These are phyloP conservation scores for Rhododendron simsii DNA, from an alignment of 148 eudicot species.

Conservation along the genomic window DNA sequence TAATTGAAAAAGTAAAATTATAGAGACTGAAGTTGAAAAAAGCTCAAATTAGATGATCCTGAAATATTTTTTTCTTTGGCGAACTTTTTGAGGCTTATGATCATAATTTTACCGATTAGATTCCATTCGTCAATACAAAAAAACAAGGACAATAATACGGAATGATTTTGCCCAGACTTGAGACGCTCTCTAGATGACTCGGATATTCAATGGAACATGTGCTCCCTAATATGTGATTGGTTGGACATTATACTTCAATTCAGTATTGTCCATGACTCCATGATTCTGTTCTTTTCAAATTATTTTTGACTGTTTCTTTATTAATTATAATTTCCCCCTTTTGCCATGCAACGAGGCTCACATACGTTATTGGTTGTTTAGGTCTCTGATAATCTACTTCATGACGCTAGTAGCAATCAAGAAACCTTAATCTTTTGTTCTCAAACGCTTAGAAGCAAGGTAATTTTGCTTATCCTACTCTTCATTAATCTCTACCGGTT, in stretches of 20 bases:
- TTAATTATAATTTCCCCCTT: background rate
- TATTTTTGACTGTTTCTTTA: background rate
- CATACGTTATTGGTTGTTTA: slow-evolving; percentile 24
- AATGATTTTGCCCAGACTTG: background rate
- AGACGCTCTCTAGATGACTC: background rate
- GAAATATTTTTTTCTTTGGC: background rate
- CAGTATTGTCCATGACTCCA: background rate
- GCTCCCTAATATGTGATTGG: background rate
- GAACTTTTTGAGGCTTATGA: background rate
- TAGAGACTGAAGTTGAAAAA: background rate
- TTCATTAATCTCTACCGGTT: background rate
- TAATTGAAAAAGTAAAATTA: background rate
- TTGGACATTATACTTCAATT: background rate
- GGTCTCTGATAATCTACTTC: slow-evolving; percentile 97
- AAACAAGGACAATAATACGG: background rate
- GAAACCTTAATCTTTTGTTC: slow-evolving; percentile 95
- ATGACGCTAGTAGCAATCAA: slow-evolving; percentile 78
- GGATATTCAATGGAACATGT: background rate
- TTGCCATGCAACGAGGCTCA: background rate
- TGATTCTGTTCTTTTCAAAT: background rate
- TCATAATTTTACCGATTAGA: background rate
- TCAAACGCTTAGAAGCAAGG: slow-evolving; percentile 98
- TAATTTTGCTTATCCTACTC: slow-evolving; percentile 14
- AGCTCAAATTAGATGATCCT: background rate
- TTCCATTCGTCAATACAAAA: background rate